A percentile compares a stretch with the other conserved stretches of the same genome.
Conservation (phyloP, 2,329 filamentous ascomycete genomes). For the Microcyclospora tardicrescens region DNA sequence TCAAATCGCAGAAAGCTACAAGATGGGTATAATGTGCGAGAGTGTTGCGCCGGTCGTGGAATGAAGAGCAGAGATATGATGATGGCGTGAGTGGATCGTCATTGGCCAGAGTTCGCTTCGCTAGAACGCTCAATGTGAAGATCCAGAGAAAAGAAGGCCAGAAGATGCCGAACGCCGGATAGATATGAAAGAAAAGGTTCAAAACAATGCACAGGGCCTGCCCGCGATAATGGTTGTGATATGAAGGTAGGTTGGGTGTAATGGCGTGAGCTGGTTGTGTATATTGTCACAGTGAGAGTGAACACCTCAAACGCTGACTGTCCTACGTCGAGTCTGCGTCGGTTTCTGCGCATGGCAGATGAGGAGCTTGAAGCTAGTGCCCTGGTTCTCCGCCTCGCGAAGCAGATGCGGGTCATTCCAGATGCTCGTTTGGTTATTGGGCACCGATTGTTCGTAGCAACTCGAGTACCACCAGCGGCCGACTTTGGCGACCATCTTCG, state of each 20-base stretch:
- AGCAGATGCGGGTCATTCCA: constrained; percentile 67
- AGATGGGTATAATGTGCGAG: no score
- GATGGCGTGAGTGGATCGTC: no score
- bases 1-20: no score
- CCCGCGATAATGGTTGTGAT: neutral
- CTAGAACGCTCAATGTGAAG: no score
- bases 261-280: neutral
- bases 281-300: neutral
- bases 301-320: constrained; percentile 34
- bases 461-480: constrained; percentile 93
- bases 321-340: constrained; percentile 31
- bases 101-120: no score
- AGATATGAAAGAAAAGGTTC: no score
- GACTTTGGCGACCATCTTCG: constrained; percentile 81
- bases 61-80: no score
- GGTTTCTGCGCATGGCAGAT: constrained; percentile 87
- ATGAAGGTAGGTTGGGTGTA: neutral
- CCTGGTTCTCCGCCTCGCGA: constrained; percentile 72
- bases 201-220: no score
- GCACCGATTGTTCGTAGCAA: constrained; percentile 60
- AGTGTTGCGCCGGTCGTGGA: no score
- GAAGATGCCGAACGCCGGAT: no score
- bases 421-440: constrained; percentile 47
- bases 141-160: no score
- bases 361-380: constrained; percentile 77